Percentiles rank a stretch among this genome's conserved stretches.
These are phyloP conservation scores for Trichophyton schoenleinii DNA, from an alignment of 2,329 filamentous ascomycete genomes.

Conservation along the genomic window DNA sequence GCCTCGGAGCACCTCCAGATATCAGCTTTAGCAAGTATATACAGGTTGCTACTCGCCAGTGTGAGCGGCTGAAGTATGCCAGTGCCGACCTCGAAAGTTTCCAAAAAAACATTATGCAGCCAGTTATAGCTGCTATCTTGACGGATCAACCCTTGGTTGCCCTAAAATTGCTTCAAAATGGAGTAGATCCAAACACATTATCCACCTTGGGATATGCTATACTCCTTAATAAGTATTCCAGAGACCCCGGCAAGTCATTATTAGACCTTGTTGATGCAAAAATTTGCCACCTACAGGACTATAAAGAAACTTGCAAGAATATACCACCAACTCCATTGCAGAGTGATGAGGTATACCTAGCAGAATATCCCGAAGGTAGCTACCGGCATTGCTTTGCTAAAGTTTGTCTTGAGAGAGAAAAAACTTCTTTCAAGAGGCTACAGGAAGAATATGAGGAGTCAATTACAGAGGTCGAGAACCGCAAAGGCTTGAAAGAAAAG, in stretches of 20 bases:
- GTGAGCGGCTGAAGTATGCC: neutral
- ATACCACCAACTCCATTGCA: neutral
- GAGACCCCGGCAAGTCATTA: neutral
- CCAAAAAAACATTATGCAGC: conserved; percentile 21
- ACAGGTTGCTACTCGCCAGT: neutral
- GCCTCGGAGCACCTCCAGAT: conserved; percentile 41
- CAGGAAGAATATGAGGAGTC: neutral
- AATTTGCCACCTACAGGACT: neutral
- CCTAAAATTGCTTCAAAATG: conserved; percentile 47
- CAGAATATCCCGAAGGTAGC: neutral
- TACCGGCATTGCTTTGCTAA: neutral
- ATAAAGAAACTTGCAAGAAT: neutral
- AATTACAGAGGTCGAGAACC: neutral
- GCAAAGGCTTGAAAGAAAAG: neutral
- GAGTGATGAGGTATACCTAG: conserved; percentile 6
- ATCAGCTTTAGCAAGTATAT: neutral
- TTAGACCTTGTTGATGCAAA: conserved; percentile 7
- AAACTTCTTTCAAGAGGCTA: neutral
- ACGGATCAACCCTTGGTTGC: conserved; percentile 42
- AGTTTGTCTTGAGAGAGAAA: neutral
- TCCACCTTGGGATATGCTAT: conserved; percentile 27
- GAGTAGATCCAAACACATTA: conserved; percentile 54
- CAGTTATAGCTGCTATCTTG: conserved; percentile 50
- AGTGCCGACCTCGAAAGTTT: neutral
- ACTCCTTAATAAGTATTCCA: neutral